Conservation (phyloP, 73 alveolate species). For the Paramecium octaurelia region DNA sequence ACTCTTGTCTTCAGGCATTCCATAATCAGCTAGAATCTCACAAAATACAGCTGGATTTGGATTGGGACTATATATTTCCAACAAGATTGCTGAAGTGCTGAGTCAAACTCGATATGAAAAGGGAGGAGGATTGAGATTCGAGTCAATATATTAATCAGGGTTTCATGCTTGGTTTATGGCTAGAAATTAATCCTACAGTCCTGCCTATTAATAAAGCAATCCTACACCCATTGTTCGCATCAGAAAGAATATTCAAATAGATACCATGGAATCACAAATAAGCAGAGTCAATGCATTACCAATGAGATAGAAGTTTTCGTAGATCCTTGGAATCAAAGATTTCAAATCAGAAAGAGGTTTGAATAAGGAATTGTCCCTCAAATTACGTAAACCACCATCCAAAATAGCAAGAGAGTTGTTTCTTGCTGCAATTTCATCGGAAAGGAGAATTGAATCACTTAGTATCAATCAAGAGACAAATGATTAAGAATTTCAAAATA, state of each 20-base stretch:
- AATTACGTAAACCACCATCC: not conserved
- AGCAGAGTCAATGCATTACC: constrained; percentile 23
- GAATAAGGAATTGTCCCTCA: not conserved
- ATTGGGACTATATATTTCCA: not conserved
- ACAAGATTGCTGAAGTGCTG: constrained; percentile 6
- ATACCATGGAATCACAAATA: not conserved
- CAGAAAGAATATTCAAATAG: not conserved
- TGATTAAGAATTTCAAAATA: not conserved
- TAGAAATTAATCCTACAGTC: not conserved
- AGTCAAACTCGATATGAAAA: not conserved
- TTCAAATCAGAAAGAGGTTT: constrained; percentile 1
- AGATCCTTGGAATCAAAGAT: not conserved
- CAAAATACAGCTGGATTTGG: constrained; percentile 41
- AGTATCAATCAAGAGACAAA: not conserved
- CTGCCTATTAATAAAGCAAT: not conserved
- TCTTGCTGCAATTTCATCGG: not conserved
- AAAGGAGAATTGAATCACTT: not conserved
- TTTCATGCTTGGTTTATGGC: constrained; percentile 28
- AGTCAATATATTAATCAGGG: not conserved
- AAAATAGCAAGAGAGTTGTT: not conserved
- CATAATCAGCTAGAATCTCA: not conserved
- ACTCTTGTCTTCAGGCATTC: not conserved
- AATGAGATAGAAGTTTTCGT: constrained; percentile 1
- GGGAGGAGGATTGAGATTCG: constrained; percentile 22
- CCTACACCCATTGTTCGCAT: not conserved